These are phyloP conservation scores for Eimeria brunetti DNA, from an alignment of 169 alveolate species.

Conservation along the genomic window DNA sequence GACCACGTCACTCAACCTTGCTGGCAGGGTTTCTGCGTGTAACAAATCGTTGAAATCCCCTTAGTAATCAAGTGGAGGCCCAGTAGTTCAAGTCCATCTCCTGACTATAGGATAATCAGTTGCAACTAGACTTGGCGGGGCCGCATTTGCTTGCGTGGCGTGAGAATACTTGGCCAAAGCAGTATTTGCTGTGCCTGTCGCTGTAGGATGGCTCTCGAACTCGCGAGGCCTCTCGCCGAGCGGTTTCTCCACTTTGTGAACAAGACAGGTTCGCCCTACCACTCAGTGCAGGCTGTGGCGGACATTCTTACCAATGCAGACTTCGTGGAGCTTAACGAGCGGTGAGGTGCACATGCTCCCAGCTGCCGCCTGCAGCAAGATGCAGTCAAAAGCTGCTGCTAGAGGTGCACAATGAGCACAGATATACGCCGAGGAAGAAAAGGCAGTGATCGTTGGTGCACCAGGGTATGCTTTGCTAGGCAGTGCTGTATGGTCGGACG, in stretches of 20 bases:
- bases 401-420: neutral
- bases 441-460: slow-evolving; percentile 90
- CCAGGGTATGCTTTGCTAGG: slow-evolving; percentile 84
- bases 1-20: neutral
- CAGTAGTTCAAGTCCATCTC: neutral
- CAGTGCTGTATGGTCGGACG: too few species aligned
- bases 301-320: slow-evolving; percentile 75
- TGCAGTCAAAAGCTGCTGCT: neutral
- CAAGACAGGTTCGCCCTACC: slow-evolving; percentile 90
- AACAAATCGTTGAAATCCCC: neutral
- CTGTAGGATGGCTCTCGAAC: slow-evolving; percentile 60
- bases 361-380: neutral
- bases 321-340: slow-evolving; percentile 83
- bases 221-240: slow-evolving; percentile 63
- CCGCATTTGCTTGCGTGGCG: neutral
- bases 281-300: slow-evolving; percentile 85
- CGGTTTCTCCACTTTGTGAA: slow-evolving; percentile 86
- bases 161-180: neutral
- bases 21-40: neutral
- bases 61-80: neutral
- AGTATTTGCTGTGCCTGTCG: neutral
- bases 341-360: slow-evolving; percentile 16
- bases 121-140: neutral
- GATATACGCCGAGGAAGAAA: slow-evolving; percentile 80
- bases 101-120: neutral